These are phyloP conservation scores for Cicer chorassanicum DNA, from an alignment of 306 rosid species.

Conservation along the genomic window DNA sequence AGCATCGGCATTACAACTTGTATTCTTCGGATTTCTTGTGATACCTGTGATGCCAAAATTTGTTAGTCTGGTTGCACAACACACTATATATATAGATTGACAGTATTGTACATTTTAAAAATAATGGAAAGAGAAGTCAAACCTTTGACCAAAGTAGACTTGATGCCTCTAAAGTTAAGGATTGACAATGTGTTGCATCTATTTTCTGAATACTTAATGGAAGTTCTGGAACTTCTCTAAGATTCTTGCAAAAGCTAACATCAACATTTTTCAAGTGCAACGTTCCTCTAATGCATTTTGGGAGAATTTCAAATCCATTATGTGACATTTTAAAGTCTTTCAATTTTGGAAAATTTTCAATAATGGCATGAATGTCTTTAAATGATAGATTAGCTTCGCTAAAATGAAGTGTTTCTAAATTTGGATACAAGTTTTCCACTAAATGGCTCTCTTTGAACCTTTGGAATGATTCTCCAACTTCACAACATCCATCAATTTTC, in stretches of 20 bases:
- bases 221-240: neutral
- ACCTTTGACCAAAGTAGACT: conserved; percentile 32
- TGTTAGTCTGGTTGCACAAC: conserved; percentile 7
- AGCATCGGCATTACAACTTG: conserved; percentile 34
- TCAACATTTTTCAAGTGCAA: neutral
- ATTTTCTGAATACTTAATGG: conserved; percentile 27
- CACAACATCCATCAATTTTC: neutral
- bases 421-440: neutral
- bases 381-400: neutral
- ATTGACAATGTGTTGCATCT: conserved; percentile 30
- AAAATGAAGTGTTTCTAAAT: neutral
- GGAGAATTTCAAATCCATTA: conserved; percentile 19
- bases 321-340: neutral
- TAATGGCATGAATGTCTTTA: neutral
- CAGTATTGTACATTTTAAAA: neutral
- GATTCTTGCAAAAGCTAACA: conserved; percentile 23
- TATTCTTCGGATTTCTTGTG: neutral
- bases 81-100: neutral
- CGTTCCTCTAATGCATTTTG: conserved; percentile 1
- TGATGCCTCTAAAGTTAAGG: conserved; percentile 32
- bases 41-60: conserved; percentile 18
- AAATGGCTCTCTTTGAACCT: neutral
- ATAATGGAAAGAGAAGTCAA: conserved; percentile 2
- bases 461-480: conserved; percentile 9
- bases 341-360: conserved; percentile 13